Base-by-base conservation (phyloP, 1,139 yeast genomes). In the Scheffersomyces quercinus region DNA sequence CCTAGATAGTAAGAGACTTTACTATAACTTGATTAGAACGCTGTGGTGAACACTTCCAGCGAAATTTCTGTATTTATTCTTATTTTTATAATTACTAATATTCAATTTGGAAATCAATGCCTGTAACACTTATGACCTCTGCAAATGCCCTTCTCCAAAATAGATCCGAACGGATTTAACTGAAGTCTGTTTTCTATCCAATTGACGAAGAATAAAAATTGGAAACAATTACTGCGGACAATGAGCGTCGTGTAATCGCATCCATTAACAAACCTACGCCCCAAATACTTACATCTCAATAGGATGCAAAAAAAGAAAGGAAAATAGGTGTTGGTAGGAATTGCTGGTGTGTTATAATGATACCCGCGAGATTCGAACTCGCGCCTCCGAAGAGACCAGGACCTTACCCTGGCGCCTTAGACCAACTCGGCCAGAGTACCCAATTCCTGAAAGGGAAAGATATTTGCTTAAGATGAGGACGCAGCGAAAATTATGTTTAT, bases 381-480 rank as follows among this genome's bases (percentile, higher is more conserved):
- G 77, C 76, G 78, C 78, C 77, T 72, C 78, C 77, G 77, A 66
- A 70, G 76, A 72, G 77, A 73, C 77, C 76, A 72, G 77, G 77
- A 72, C 73, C 73, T 68, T 68, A 68, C 73, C 73, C 73, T 68
- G 73, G 73, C 73, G 73, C 73, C 73, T 68, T 68, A 68, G 73
- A 68, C 73, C 73, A 62, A 68, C 73, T 68, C 73, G 73, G 73
- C 73, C 73, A 68, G 73, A 67, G 72, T 68, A 66, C 72, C 72
- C 70, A 63, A 65, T 64, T 63, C 69, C 68, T 63, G 58, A 32
- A 38, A 35, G 39, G 44, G 28, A 26, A 5, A 4, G 8, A 14
- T 5, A 5, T 20, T 20, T 20, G 26, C 8, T 20, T 20, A 20
- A 20, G 7, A 20, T 20, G 26, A 20, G 26, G 8, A 20, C 8